Conservation (phyloP, 2,329 filamentous ascomycete species). For the Calonectria fujianensis region DNA sequence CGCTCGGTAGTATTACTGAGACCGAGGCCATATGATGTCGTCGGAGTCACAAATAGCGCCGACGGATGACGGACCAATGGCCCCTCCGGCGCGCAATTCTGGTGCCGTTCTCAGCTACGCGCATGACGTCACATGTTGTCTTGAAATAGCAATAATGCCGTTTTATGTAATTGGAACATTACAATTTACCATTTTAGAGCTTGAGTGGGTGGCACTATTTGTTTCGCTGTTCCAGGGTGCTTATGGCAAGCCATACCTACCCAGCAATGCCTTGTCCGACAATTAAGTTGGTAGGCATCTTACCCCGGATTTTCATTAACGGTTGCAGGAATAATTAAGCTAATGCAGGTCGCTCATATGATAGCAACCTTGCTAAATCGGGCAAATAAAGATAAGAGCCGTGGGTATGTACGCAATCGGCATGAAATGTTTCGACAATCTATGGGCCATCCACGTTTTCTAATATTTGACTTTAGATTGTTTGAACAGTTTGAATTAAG, state of each 20-base stretch:
- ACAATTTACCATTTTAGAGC: neutral
- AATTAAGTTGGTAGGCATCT: neutral
- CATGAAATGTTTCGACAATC: constrained; percentile 2
- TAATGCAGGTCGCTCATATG: constrained; percentile 16
- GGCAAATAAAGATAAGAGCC: neutral
- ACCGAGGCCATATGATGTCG: constrained; percentile 18
- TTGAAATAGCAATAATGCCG: neutral
- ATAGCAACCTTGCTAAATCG: neutral
- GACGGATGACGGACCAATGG: neutral
- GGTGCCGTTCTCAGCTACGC: constrained; percentile 3
- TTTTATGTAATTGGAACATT: neutral
- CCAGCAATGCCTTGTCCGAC: neutral
- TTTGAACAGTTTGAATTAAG: constrained; percentile 8
- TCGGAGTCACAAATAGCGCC: constrained; percentile 35
- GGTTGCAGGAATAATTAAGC: neutral
- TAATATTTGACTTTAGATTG: constrained; percentile 2
- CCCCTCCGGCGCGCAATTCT: constrained; percentile 31
- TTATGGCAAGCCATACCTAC: neutral
- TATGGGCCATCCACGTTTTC: neutral
- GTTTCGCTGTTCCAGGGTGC: neutral
- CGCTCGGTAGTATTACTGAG: constrained; percentile 31
- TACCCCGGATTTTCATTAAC: constrained; percentile 18
- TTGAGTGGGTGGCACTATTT: no score
- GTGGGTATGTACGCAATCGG: neutral
- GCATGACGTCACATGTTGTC: constrained; percentile 21